Evolutionary conservation across 306 rosid genomes (phyloP), one percentile per base, ranked within the genome.

Genomic region (Abrus precatorius): DNA sequence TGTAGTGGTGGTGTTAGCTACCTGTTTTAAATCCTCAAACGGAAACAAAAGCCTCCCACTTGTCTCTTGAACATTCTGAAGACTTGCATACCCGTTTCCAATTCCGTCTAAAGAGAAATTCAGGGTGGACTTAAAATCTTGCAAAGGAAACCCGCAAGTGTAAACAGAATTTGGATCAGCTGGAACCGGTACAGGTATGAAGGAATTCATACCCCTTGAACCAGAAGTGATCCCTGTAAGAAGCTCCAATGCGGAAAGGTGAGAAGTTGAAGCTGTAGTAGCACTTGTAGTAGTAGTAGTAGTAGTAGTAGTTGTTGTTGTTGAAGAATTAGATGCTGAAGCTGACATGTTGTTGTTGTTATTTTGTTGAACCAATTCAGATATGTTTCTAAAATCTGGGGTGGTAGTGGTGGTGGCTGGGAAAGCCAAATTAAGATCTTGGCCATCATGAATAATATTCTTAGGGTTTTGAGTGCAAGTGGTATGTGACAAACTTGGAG

Each of bases 71-170:
- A 72, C 62, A 28, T 78, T 81, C 1, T 84, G 86, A 4, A 83
- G 72, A 44, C 56, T 69, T 7, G 78, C 83, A 64, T 80, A 84
- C 33, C 84, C 87, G 65, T 67, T 84, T 77, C 84, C 84, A 61
- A 88, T 78, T 71, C 92, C 95, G 66, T 93, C 96, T 1, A 89
- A 82, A 50, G 94, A 80, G 70, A 93, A 93, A 84, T 84, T 90
- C 55, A 93, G 53, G 13, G 78, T 77, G 53, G 91, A 88, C 86
- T 91, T 93, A 81, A 91, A 89, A n/a, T 89, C 93, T 0, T 83
- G 90, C 34, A 90, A 36, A 6, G 89, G 80, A 80, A 84, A 87
- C 6, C 90, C 91, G 38, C 75, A 29, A 5, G 89, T 36, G 64
- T 88, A 85, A 11, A 73, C 73, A 47, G 48, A 30, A 50, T 71